Base-by-base conservation (phyloP, 331 rosid species). In the Malus hybrid region DNA sequence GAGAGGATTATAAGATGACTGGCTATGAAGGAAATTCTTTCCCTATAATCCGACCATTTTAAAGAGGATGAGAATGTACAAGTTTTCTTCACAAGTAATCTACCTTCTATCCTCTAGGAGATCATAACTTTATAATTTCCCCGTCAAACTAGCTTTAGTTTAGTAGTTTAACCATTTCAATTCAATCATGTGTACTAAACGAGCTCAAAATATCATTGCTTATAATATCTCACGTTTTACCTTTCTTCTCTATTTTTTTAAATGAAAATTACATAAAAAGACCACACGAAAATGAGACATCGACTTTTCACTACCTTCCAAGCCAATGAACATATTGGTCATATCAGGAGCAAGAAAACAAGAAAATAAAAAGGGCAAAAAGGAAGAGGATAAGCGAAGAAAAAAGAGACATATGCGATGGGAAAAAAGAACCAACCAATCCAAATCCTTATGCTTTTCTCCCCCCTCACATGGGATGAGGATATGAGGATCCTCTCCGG, bases 341-440 rank as follows among this genome's bases (percentile, higher is more conserved):
- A 79, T 53, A 29, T 15, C 70, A 46, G 68, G 34, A 72, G 64
- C 71, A 30, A 66, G 70, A 68, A 39, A 68, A 72, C 61, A 77
- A 39, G 30, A 81, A 52, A 52, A 78, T 68, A 16, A 53, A 53
- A 20, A 78, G 53, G 78, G 77, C 33, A 24, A 11, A 68, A 50
- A 71, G 78, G 80, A 71, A 76, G 75, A 76, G 32, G 74, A 75
- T 50, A 77, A n/a, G 73, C 58, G 48, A 11, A 32, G 53, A 73
- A 67, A 56, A 53, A 64, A 6, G 22, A 48, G 66, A 66, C 0
- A 75, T 39, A 71, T 52, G 28, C 20, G 46, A 46, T 68, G 32
- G 77, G 66, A 81, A 77, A 64, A 56, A 52, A 52, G 4, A 16
- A 52, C 22, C 57, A 70, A 77, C 72, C 77, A 60, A 32, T 70